Base-by-base conservation (phyloP, 805 yeast genomes). In the Candida lessepsii region DNA sequence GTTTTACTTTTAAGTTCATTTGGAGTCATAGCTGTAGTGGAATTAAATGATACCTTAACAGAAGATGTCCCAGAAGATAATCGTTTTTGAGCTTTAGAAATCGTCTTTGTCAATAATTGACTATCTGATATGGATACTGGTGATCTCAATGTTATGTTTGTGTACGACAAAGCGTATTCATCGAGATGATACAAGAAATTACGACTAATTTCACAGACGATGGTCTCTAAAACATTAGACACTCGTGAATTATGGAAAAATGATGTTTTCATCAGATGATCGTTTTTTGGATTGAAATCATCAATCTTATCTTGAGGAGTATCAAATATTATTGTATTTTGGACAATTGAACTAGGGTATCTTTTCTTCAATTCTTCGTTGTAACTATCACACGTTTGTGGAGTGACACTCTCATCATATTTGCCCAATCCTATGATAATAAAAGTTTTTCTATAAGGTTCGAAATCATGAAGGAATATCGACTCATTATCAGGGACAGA, bases 391-490 rank as follows among this genome's bases (percentile, higher is more conserved):
- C 39, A 15, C 9, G 16, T 10, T 1, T 40, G 36, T 6, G 29
- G 11, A 10, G 45, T 46, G 3, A 37, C 30, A 7, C 34, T 32
- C 10, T 48, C 43, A 4, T 37, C 44, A 56, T 65, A 68, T 16
- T 55, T 47, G 1, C 71, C 67, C 11, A 73, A 43, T 0, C 79
- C 81, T 6, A 76, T 35, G 4, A 82, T 80, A 6, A 83, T 70
- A 50, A 87, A 77, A 0, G 85, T 78, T 54, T 88, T 87, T 37
- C 97, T 65, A 60, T 76, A 88, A 1, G 96, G 96, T 61, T 93
- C 97, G 47, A 91, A 80, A 59, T 91, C 98, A 50, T 84, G 86
- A 29, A 91, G 65, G 39, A 84, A 81, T 5, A 81, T 61, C 19
- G 83, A 72, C 29, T 78, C 80, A n/a, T 70, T 71, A 40, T 78